Evolutionary conservation across 2,329 filamentous ascomycete genomes (phyloP).

Genomic region (Onygenales sp.): DNA sequence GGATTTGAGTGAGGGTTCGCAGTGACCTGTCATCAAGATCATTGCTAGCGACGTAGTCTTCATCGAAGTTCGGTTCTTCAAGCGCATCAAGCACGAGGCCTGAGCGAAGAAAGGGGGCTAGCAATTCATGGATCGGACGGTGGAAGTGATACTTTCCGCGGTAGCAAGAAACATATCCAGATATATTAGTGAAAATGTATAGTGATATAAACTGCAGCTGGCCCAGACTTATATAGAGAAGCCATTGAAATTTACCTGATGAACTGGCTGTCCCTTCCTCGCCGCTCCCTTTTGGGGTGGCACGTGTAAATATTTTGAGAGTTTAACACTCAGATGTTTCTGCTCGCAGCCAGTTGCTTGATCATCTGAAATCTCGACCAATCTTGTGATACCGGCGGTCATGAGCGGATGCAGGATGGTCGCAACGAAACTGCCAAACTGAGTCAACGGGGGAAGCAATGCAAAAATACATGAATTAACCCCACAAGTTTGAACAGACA

Average conservation of each 20-base stretch:
- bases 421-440: constrained; percentile 32
- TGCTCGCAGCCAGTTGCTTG: constrained; percentile 27
- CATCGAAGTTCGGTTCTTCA: constrained; percentile 40
- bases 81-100: constrained; percentile 38
- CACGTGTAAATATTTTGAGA: constrained; percentile 36
- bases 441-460: neutral
- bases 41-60: constrained; percentile 10
- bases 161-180: neutral
- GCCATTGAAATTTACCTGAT: constrained; percentile 21
- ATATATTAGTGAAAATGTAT: neutral
- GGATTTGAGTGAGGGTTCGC: constrained; percentile 10
- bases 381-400: constrained; percentile 34
- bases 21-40: constrained; percentile 5
- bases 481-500: too few relatives aligned
- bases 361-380: constrained; percentile 31
- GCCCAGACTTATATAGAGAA: neutral
- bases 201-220: too few relatives aligned
- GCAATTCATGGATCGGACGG: constrained; percentile 37
- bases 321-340: constrained; percentile 26
- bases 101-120: constrained; percentile 34
- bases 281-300: constrained; percentile 31
- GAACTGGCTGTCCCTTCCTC: constrained; percentile 22
- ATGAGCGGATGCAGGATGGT: constrained; percentile 43
- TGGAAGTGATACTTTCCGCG: constrained; percentile 31
- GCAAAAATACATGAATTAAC: too few relatives aligned